These are phyloP conservation scores for Bacidia rubella DNA, from an alignment of 495 filamentous ascomycete species.

Conservation along the genomic window DNA sequence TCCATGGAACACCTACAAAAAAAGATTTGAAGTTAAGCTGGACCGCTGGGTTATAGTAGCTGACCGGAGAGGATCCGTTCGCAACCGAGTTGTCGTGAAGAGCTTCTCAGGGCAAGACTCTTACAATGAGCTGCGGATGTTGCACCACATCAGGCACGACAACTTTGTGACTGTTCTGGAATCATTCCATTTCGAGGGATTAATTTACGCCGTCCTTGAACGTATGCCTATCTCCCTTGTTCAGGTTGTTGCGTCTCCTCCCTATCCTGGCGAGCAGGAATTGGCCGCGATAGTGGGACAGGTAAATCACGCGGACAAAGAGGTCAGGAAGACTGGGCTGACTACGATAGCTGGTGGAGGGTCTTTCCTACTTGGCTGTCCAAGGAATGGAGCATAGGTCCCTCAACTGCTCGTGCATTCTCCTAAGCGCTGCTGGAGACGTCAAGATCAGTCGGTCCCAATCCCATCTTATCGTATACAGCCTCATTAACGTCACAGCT, in stretches of 20 bases:
- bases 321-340: not conserved
- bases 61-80: no score
- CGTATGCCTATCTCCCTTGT: constrained; percentile 17
- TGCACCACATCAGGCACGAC: constrained; percentile 5
- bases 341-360: not conserved
- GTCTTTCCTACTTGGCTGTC: not conserved
- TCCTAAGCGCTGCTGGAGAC: not conserved
- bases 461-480: not conserved
- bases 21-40: no score
- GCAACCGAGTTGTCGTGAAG: no score
- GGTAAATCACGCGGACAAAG: constrained; percentile 12
- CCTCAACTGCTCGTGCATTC: not conserved
- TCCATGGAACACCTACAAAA: no score
- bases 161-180: constrained; percentile 13
- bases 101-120: not conserved
- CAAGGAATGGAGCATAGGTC: not conserved
- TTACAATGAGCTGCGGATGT: not conserved
- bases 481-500: not conserved
- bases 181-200: constrained; percentile 10
- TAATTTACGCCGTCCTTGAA: constrained; percentile 16
- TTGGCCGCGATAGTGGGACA: constrained; percentile 21
- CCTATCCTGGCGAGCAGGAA: constrained; percentile 18
- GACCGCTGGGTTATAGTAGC: no score
- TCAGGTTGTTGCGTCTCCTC: constrained; percentile 14
- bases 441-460: not conserved